These are phyloP conservation scores for Centrapalus pauciflorus DNA, from an alignment of 129 eudicot genomes.

Conservation along the genomic window DNA sequence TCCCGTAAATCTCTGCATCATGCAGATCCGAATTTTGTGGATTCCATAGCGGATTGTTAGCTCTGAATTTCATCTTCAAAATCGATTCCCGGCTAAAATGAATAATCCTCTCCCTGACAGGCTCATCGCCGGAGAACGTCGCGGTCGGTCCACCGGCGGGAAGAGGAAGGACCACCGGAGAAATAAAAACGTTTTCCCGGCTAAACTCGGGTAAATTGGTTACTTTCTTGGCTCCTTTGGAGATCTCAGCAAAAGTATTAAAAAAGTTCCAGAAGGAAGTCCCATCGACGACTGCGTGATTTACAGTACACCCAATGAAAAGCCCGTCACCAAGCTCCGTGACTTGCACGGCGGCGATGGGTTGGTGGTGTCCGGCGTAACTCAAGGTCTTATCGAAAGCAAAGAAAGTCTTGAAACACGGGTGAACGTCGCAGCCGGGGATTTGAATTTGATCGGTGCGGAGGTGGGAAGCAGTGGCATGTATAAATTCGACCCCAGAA, in stretches of 20 bases:
- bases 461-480: slow-evolving; percentile 41
- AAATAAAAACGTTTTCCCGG: slow-evolving; percentile 56
- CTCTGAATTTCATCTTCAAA: slow-evolving; percentile 54
- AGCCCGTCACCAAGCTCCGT: slow-evolving; percentile 69
- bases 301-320: slow-evolving; percentile 64
- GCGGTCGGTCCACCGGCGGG: slow-evolving; percentile 69
- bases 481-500: slow-evolving; percentile 54
- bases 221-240: slow-evolving; percentile 37
- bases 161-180: slow-evolving; percentile 51
- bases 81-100: slow-evolving; percentile 75
- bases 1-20: slow-evolving; percentile 30
- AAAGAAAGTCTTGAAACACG: slow-evolving; percentile 47
- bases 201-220: slow-evolving; percentile 43
- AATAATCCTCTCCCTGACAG: slow-evolving; percentile 58
- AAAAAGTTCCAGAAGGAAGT: slow-evolving; percentile 90
- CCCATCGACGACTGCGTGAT: slow-evolving; percentile 83
- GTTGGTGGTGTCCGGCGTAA: slow-evolving; percentile 69
- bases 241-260: slow-evolving; percentile 68
- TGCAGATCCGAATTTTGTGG: slow-evolving; percentile 22
- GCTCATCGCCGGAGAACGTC: slow-evolving; percentile 76
- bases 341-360: slow-evolving; percentile 69
- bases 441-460: slow-evolving; percentile 4
- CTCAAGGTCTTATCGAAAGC: slow-evolving; percentile 70
- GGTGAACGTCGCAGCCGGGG: slow-evolving; percentile 38
- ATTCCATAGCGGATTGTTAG: slow-evolving; percentile 41